Evolutionary conservation across 345 rosid species (phyloP).

Genomic region (Camelina neglecta): DNA sequence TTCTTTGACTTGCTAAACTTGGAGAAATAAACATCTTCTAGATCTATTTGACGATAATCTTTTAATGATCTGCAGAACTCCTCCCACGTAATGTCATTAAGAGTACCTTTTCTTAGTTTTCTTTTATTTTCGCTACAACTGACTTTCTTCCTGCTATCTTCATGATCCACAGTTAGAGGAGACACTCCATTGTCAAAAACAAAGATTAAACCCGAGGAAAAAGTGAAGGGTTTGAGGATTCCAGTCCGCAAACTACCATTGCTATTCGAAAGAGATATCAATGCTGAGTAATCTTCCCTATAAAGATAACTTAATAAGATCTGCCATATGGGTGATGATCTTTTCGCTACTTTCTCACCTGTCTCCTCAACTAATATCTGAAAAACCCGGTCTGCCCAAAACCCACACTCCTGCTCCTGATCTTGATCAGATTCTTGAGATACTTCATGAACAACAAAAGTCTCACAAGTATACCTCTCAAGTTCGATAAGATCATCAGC

Average conservation of each 20-base stretch:
- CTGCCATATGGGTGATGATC: slow-evolving; percentile 69
- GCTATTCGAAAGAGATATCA: slow-evolving; percentile 58
- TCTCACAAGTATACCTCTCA: slow-evolving; percentile 46
- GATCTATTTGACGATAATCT: slow-evolving; percentile 52
- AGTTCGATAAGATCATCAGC: slow-evolving; percentile 48
- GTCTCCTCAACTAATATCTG: slow-evolving; percentile 59
- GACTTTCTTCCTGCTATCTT: slow-evolving; percentile 29
- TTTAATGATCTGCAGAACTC: slow-evolving; percentile 61
- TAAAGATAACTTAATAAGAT: slow-evolving; percentile 73
- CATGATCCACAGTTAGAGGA: slow-evolving; percentile 34
- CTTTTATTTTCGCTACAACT: slow-evolving; percentile 38
- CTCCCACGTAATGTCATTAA: slow-evolving; percentile 61
- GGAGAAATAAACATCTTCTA: slow-evolving; percentile 66
- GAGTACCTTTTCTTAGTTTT: slow-evolving; percentile 49
- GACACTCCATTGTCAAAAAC: slow-evolving; percentile 45
- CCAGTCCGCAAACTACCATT: slow-evolving; percentile 55
- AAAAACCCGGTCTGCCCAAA: slow-evolving; percentile 66
- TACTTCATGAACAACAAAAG: slow-evolving; percentile 56
- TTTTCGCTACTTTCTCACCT: slow-evolving; percentile 50
- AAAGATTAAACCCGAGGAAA: slow-evolving; percentile 64
- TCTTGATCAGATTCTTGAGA: slow-evolving; percentile 41
- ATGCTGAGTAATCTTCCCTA: slow-evolving; percentile 70
- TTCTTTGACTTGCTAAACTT: slow-evolving; percentile 69
- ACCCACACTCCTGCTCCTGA: slow-evolving; percentile 47
- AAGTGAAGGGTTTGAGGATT: slow-evolving; percentile 78